Conservation (phyloP, 345 rosid species). For the Rhizophora mangle region DNA sequence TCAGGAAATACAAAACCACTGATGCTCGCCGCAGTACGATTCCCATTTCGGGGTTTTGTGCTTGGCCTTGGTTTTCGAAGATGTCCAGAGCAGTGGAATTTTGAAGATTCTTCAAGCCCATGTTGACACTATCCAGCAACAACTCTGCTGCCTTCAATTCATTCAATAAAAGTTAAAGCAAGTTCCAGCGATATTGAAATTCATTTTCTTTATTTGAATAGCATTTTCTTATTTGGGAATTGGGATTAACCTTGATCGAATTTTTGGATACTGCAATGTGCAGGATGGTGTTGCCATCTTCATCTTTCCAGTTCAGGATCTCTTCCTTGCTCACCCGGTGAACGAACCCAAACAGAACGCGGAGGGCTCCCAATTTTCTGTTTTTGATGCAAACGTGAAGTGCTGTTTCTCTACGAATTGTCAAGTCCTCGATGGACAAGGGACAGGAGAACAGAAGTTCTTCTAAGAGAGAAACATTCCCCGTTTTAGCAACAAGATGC, state of each 20-base stretch:
- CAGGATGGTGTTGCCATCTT: slow-evolving; percentile 11
- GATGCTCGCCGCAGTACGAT: background rate
- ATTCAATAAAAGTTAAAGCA: no score
- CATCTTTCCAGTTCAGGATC: slow-evolving; percentile 11
- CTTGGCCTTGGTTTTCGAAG: background rate
- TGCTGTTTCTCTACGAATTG: slow-evolving; percentile 16
- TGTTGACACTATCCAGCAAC: background rate
- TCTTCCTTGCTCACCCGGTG: background rate
- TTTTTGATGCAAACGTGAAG: slow-evolving; percentile 18
- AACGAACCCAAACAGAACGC: slow-evolving; percentile 3
- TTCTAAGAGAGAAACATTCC: background rate
- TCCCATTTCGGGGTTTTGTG: background rate
- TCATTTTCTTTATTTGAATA: background rate
- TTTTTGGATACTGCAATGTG: background rate
- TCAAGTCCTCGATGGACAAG: slow-evolving; percentile 23
- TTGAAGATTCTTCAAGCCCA: background rate
- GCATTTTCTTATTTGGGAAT: background rate
- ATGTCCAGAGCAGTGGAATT: background rate
- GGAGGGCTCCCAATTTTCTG: background rate
- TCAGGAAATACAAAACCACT: background rate
- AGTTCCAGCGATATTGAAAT: background rate
- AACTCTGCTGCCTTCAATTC: background rate
- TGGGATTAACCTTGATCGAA: background rate
- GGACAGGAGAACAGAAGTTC: slow-evolving; percentile 7
- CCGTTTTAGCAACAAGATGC: slow-evolving; percentile 15